Evolutionary conservation across 768 basidiomycete genomes (phyloP).

Genomic region (Leccinellum rugosiceps): DNA sequence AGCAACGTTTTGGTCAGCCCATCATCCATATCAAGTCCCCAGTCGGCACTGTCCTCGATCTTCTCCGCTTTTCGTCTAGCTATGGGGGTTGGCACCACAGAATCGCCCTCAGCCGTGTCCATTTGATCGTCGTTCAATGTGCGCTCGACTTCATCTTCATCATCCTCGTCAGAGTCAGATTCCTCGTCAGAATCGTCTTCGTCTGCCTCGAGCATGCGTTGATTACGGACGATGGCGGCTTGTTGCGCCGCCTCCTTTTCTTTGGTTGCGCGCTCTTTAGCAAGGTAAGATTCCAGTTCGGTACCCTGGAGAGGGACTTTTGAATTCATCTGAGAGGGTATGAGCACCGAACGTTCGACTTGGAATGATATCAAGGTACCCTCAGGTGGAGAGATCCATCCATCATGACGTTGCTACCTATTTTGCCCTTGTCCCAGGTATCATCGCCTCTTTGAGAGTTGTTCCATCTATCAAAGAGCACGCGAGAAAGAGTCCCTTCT

Average conservation of each 20-base stretch:
- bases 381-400: slow-evolving; percentile 64
- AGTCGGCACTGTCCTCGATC: slow-evolving; percentile 54
- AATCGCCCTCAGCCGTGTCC: slow-evolving; percentile 40
- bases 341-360: slow-evolving; percentile 1
- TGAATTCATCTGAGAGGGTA: slow-evolving; percentile 61
- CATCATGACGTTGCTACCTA: slow-evolving; percentile 84
- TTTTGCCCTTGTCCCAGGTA: slow-evolving; percentile 86
- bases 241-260: slow-evolving; percentile 87
- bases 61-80: slow-evolving; percentile 46
- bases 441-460: slow-evolving; percentile 71
- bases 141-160: slow-evolving; percentile 50
- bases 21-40: slow-evolving; percentile 76
- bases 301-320: slow-evolving; percentile 88
- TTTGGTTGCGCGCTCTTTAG: slow-evolving; percentile 68
- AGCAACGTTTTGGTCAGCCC: slow-evolving; percentile 67
- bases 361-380: slow-evolving; percentile 38
- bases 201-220: slow-evolving; percentile 91
- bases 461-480: slow-evolving; percentile 88
- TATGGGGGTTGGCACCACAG: slow-evolving; percentile 19
- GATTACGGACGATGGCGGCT: slow-evolving; percentile 77
- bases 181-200: slow-evolving; percentile 79
- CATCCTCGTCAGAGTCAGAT: slow-evolving; percentile 65
- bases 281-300: slow-evolving; percentile 79
- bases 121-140: slow-evolving; percentile 50
- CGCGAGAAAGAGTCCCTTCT: slow-evolving; percentile 73